Conservation (phyloP, 345 rosid genomes). For the Eucalyptus urophylla region DNA sequence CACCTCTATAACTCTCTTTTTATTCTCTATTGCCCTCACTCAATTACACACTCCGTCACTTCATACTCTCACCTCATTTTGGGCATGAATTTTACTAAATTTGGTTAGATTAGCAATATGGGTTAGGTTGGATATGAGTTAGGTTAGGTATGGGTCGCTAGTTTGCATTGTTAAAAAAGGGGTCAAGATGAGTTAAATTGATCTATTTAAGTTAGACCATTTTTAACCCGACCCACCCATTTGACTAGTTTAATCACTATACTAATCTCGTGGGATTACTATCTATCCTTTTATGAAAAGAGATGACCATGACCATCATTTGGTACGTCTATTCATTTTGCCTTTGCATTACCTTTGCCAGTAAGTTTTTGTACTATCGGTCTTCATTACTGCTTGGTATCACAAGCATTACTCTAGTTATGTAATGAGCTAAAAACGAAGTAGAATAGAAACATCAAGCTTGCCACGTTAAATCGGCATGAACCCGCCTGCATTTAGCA, state of each 20-base stretch:
- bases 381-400: neutral
- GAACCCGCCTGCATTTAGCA: neutral
- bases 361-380: neutral
- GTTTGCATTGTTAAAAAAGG: too few relatives aligned
- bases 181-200: too few relatives aligned
- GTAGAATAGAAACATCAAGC: neutral
- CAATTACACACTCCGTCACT: neutral
- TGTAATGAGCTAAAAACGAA: neutral
- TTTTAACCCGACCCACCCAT: neutral
- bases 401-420: neutral
- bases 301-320: neutral
- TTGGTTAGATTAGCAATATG: neutral
- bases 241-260: neutral
- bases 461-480: neutral
- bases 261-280: neutral
- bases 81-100: neutral
- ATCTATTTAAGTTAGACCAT: too few relatives aligned
- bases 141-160: neutral
- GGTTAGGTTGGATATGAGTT: rapidly evolving
- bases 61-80: neutral
- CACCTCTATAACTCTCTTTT: neutral
- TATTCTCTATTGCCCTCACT: neutral
- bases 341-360: neutral
- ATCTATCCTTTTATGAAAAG: neutral
- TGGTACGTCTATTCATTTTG: neutral